These are phyloP conservation scores for Daucus carota DNA, from an alignment of 129 eudicot species.

Conservation along the genomic window DNA sequence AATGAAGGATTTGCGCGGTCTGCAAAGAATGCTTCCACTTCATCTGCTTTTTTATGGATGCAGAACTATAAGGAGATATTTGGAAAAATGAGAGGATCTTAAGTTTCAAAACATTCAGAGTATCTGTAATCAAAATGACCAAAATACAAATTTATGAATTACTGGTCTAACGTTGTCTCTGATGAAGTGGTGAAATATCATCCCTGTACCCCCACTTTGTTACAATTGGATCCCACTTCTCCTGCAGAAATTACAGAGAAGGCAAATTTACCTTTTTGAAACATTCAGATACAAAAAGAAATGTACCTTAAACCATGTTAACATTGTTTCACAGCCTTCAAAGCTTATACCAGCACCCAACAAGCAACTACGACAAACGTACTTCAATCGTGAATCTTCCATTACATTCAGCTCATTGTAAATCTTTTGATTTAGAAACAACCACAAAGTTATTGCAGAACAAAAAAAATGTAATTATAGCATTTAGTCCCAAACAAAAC, in stretches of 20 bases:
- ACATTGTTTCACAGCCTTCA: slow-evolving; percentile 43
- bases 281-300: neutral
- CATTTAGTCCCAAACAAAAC: no score
- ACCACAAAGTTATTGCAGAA: no score
- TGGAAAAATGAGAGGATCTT: neutral
- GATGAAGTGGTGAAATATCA: slow-evolving; percentile 26
- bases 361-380: no score
- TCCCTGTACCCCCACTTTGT: slow-evolving; percentile 38
- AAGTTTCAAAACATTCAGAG: neutral
- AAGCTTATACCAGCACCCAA: slow-evolving; percentile 32
- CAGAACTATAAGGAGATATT: slow-evolving; percentile 17
- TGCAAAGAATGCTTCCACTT: slow-evolving; percentile 38
- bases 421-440: no score
- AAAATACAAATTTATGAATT: slow-evolving; percentile 3
- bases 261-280: neutral
- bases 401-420: no score
- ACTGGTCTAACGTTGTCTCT: slow-evolving; percentile 35
- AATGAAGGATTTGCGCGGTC: slow-evolving; percentile 33
- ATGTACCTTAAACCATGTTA: slow-evolving; percentile 45
- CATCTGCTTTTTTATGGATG: slow-evolving; percentile 41
- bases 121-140: no score
- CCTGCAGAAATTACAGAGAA: slow-evolving; percentile 12
- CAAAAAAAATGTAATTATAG: no score
- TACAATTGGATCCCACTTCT: slow-evolving; percentile 39
- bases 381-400: no score